Percentiles rank a stretch among this genome's conserved stretches.
Conservation (phyloP, 495 filamentous ascomycete genomes). For the Neurospora sp. region DNA sequence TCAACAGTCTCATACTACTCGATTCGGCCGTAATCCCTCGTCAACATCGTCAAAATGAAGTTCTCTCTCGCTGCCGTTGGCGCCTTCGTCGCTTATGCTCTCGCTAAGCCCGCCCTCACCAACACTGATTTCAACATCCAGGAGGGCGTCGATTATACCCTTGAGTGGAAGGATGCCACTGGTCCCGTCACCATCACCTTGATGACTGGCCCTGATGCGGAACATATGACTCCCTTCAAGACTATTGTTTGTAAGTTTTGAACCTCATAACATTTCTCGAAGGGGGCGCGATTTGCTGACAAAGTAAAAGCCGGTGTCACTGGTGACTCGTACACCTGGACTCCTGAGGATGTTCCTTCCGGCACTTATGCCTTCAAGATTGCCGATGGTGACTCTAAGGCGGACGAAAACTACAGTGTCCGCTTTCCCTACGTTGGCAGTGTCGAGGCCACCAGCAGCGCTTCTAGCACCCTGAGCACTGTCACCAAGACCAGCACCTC, state of each 20-base stretch:
- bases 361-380: constrained; percentile 37
- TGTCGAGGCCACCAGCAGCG: constrained; percentile 12
- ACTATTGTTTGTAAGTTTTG: constrained; percentile 22
- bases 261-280: not conserved
- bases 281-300: constrained; percentile 5
- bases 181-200: constrained; percentile 31
- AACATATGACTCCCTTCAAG: constrained; percentile 24
- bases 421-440: constrained; percentile 25
- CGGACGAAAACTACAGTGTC: constrained; percentile 31
- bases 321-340: constrained; percentile 25
- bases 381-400: constrained; percentile 11
- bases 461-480: constrained; percentile 16
- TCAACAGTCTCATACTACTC: not conserved
- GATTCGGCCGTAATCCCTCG: not conserved
- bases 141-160: constrained; percentile 29
- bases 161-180: constrained; percentile 28
- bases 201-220: constrained; percentile 18
- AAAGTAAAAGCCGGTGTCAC: constrained; percentile 15
- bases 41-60: constrained; percentile 33
- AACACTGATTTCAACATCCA: constrained; percentile 29
- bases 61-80: constrained; percentile 21
- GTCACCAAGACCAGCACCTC: constrained; percentile 11
- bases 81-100: constrained; percentile 28
- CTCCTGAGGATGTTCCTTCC: constrained; percentile 19
- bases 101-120: constrained; percentile 28